Conservation (phyloP, 2,329 filamentous ascomycete genomes). For the Fusarium ambrosium region DNA sequence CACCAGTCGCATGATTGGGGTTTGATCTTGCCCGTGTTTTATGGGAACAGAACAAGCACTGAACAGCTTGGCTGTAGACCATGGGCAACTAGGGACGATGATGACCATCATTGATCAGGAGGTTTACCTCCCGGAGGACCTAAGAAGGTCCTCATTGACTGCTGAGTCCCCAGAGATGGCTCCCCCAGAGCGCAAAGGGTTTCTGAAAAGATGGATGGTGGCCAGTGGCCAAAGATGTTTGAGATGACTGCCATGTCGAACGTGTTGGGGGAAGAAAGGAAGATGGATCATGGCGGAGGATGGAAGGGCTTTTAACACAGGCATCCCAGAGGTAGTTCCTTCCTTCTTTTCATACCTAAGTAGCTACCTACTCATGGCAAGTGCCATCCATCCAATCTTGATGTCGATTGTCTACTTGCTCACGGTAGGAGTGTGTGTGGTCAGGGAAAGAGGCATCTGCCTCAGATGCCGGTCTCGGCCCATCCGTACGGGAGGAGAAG, state of each 20-base stretch:
- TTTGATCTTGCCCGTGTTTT: not conserved
- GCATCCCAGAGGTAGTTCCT: not conserved
- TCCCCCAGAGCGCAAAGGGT: slow-evolving; percentile 21
- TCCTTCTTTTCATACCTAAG: not conserved
- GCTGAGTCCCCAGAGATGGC: slow-evolving; percentile 29
- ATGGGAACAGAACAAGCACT: not conserved
- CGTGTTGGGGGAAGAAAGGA: slow-evolving; percentile 12
- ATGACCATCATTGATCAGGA: not conserved
- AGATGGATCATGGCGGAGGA: not conserved
- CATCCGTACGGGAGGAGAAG: not conserved
- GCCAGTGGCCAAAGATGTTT: slow-evolving; percentile 26
- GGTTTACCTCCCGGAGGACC: slow-evolving; percentile 7
- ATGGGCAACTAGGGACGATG: not conserved
- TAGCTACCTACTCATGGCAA: not conserved
- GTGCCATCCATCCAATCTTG: not conserved
- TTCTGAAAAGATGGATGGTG: slow-evolving; percentile 12
- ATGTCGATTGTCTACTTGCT: not conserved
- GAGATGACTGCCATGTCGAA: slow-evolving; percentile 20
- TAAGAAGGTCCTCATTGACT: slow-evolving; percentile 7
- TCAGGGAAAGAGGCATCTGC: not conserved
- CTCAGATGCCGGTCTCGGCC: not conserved
- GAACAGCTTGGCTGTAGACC: not conserved
- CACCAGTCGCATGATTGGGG: not conserved
- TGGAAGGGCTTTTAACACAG: not conserved
- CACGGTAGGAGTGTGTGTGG: not conserved